A percentile compares a stretch with the other conserved stretches of the same genome.
These are phyloP conservation scores for Ganoderma sinense DNA, from an alignment of 1,284 basidiomycete genomes.

Conservation along the genomic window DNA sequence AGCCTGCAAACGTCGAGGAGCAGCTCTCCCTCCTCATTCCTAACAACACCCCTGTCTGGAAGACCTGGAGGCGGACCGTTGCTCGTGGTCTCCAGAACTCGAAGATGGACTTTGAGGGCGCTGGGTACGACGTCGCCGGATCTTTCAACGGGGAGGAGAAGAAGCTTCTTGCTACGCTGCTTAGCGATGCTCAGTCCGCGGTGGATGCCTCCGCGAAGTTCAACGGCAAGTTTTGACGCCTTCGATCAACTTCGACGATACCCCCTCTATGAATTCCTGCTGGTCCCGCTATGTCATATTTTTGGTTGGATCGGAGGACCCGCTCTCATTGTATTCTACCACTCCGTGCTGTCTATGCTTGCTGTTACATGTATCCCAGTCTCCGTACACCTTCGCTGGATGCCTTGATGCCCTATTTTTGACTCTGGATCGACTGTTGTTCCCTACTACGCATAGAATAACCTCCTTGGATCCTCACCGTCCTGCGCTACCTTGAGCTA, in stretches of 20 bases:
- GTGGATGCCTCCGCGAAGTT: constrained; percentile 18
- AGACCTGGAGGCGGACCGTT: constrained; percentile 25
- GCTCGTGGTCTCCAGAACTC: constrained; percentile 18
- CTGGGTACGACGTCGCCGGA: not conserved
- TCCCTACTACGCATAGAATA: not conserved
- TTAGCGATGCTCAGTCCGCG: constrained; percentile 26
- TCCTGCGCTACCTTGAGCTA: not conserved
- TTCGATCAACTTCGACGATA: not conserved
- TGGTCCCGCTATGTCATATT: not conserved
- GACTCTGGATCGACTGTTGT: not conserved
- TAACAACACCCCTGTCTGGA: constrained; percentile 31
- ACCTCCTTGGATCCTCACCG: not conserved
- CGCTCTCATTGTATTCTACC: not conserved
- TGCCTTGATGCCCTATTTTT: not conserved
- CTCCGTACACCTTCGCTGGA: not conserved
- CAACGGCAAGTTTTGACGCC: not conserved
- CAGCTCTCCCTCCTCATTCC: constrained; percentile 28
- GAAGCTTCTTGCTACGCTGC: constrained; percentile 22
- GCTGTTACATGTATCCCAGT: not conserved
- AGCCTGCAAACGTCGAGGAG: constrained; percentile 26
- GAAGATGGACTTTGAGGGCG: constrained; percentile 18
- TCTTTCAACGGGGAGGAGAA: constrained; percentile 20
- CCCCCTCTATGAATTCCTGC: not conserved
- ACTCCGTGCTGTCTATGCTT: not conserved
- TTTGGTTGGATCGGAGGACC: not conserved